These are phyloP conservation scores for Pseudocercospora macadamiae DNA, from an alignment of 2,329 filamentous ascomycete species.

Conservation along the genomic window DNA sequence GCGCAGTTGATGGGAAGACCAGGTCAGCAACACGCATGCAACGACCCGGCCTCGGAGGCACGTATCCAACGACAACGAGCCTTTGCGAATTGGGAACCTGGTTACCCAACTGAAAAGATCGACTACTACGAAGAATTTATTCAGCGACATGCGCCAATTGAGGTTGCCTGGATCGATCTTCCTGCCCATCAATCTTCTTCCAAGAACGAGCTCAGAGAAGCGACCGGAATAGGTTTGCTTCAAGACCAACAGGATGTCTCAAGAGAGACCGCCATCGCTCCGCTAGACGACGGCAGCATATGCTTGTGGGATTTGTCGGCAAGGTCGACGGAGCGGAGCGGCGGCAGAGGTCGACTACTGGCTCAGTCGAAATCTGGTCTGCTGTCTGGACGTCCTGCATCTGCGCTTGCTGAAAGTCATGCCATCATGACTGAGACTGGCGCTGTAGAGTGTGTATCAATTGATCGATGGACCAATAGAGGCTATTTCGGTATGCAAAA, in stretches of 20 bases:
- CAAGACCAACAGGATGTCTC: conserved; percentile 59
- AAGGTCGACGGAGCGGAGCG: conserved; percentile 22
- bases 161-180: conserved; percentile 74
- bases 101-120: conserved; percentile 69
- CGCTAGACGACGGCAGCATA: conserved; percentile 85
- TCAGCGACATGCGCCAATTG: conserved; percentile 74
- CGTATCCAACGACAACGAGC: conserved; percentile 51
- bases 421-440: conserved; percentile 69
- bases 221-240: conserved; percentile 70
- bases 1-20: conserved; percentile 24
- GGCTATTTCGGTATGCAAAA: conserved; percentile 82
- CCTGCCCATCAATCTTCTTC: conserved; percentile 50
- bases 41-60: conserved; percentile 25
- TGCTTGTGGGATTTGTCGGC: conserved; percentile 71
- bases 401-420: conserved; percentile 48
- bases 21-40: conserved; percentile 16
- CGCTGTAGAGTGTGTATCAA: conserved; percentile 79
- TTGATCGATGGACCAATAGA: conserved; percentile 67
- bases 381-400: conserved; percentile 61
- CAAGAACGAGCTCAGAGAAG: conserved; percentile 59
- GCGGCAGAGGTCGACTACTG: conserved; percentile 60
- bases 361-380: conserved; percentile 68
- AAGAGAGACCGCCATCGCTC: conserved; percentile 68
- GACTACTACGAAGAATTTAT: conserved; percentile 91
- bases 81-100: conserved; percentile 81